Evolutionary conservation across 2,329 filamentous ascomycete genomes (phyloP).

Genomic region (Aplosporella prunicola): DNA sequence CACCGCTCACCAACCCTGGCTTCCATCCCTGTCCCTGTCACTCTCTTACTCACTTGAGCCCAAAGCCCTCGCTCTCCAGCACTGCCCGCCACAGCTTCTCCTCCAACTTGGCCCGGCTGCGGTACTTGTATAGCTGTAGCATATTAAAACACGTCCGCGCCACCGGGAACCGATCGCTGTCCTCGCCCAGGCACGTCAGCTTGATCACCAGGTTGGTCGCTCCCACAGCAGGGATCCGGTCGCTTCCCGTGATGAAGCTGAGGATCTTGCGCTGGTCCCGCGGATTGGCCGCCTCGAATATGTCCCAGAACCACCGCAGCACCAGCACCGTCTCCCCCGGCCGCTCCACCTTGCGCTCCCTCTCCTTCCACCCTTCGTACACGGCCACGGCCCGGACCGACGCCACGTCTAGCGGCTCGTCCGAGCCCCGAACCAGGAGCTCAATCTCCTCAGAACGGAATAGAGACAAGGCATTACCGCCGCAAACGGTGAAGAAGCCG

Average conservation of each 20-base stretch:
- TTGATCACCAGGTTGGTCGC: constrained; percentile 70
- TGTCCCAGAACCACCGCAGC: constrained; percentile 81
- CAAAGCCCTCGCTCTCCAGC: constrained; percentile 85
- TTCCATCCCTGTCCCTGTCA: too few species aligned
- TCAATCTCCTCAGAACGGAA: constrained; percentile 91
- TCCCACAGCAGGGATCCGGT: constrained; percentile 82
- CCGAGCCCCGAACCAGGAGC: constrained; percentile 72
- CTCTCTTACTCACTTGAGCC: constrained; percentile 59
- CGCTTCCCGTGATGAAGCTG: constrained; percentile 81
- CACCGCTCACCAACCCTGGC: too few species aligned
- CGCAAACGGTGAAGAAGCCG: constrained; percentile 87
- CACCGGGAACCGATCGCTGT: constrained; percentile 66
- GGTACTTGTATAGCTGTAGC: constrained; percentile 66
- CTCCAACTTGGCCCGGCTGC: constrained; percentile 56
- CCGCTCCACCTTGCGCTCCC: constrained; percentile 17
- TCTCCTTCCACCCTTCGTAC: constrained; percentile 68
- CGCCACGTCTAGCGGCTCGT: constrained; percentile 70
- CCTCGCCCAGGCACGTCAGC: constrained; percentile 65
- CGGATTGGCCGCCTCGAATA: constrained; percentile 57
- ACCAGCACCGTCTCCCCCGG: constrained; percentile 51
- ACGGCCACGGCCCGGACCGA: constrained; percentile 66
- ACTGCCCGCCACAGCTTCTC: constrained; percentile 74
- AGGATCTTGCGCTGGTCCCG: constrained; percentile 68
- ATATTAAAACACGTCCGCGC: constrained; percentile 89
- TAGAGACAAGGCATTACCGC: constrained; percentile 75